These are phyloP conservation scores for Cladorrhinum sp. DNA, from an alignment of 2,329 filamentous ascomycete species.

Conservation along the genomic window DNA sequence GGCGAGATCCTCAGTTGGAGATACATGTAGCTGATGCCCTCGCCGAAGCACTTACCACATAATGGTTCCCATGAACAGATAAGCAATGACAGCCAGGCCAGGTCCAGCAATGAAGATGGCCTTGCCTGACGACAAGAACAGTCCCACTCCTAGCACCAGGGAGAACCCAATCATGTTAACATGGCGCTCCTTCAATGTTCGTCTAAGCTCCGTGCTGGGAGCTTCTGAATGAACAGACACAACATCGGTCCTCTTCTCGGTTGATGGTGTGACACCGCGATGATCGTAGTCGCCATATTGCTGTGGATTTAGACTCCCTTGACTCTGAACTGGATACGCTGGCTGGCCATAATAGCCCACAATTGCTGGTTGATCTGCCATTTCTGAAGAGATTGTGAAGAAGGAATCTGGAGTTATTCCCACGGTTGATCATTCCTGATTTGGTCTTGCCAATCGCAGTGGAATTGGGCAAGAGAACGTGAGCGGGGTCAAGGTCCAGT, in stretches of 20 bases:
- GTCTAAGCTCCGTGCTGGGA: slow-evolving; percentile 7
- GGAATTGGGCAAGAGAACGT: too few relatives aligned
- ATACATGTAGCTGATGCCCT: neutral
- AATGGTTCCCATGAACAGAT: slow-evolving; percentile 35
- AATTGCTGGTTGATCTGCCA: neutral
- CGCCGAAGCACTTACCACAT: slow-evolving; percentile 29
- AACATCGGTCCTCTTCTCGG: neutral
- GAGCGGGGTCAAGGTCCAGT: neutral
- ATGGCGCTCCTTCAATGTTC: slow-evolving; percentile 26
- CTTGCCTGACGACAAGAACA: slow-evolving; percentile 37
- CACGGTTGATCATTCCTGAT: too few relatives aligned
- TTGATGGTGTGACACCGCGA: neutral
- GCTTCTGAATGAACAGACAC: slow-evolving; percentile 1
- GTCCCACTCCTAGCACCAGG: slow-evolving; percentile 23
- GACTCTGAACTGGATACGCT: neutral
- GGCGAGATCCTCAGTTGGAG: neutral
- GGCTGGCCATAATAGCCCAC: neutral
- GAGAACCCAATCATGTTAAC: slow-evolving; percentile 38
- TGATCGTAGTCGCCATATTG: neutral
- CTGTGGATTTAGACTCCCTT: neutral
- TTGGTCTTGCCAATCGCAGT: too few relatives aligned
- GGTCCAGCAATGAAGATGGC: slow-evolving; percentile 38
- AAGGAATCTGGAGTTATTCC: too few relatives aligned
- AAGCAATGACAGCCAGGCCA: slow-evolving; percentile 35
- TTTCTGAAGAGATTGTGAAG: neutral